Conservation (phyloP, 2,329 filamentous ascomycete species). For the Shiraia bambusicola region DNA sequence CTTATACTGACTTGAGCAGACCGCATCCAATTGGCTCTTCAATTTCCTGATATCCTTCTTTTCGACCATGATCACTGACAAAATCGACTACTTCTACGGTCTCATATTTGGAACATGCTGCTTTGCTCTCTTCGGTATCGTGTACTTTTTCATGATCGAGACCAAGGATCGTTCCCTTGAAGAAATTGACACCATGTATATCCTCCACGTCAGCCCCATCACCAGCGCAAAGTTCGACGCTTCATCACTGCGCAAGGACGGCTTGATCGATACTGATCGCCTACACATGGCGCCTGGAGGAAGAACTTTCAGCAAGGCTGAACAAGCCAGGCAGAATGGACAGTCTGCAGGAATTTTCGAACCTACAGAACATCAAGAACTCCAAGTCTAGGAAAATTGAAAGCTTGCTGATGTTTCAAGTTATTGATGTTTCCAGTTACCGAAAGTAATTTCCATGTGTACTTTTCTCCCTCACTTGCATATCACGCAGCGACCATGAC, state of each 20-base stretch:
- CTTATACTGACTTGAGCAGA: conserved; percentile 12
- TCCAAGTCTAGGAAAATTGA: conserved; percentile 16
- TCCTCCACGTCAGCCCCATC: conserved; percentile 64
- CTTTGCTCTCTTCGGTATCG: conserved; percentile 62
- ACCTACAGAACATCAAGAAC: conserved; percentile 27
- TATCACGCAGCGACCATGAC: too few species aligned
- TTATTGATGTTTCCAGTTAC: too few species aligned
- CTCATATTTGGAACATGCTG: conserved; percentile 74
- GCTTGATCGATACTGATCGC: conserved; percentile 36
- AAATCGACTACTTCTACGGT: conserved; percentile 72
- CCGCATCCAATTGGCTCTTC: conserved; percentile 50
- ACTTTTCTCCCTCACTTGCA: too few species aligned
- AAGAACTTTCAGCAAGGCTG: conserved; percentile 37
- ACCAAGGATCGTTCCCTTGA: conserved; percentile 73
- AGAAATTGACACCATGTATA: conserved; percentile 74
- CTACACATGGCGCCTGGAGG: conserved; percentile 36
- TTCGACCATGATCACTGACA: conserved; percentile 72
- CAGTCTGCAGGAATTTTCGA: conserved; percentile 21
- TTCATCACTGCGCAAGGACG: conserved; percentile 32
- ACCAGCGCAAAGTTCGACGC: conserved; percentile 59
- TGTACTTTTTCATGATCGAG: conserved; percentile 80
- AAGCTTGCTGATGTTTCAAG: too few species aligned
- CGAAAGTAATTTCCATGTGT: too few species aligned
- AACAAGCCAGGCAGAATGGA: conserved; percentile 31
- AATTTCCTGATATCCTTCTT: conserved; percentile 63